Base-by-base conservation (phyloP, 1,284 basidiomycete species). In the Farysia itapuensis region DNA sequence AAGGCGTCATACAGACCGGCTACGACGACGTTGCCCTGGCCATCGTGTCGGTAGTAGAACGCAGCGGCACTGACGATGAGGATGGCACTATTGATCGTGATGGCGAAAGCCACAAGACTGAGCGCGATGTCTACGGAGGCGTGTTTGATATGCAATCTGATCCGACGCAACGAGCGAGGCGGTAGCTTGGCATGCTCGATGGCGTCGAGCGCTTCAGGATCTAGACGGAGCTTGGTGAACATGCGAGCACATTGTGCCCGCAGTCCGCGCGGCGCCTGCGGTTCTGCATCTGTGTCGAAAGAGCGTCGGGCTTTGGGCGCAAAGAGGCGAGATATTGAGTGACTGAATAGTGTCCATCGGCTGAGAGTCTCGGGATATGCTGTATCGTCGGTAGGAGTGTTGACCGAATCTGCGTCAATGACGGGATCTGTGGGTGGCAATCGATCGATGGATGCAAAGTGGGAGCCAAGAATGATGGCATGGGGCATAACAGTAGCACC, bases 381-480 rank as follows among this genome's bases (percentile, higher is more conserved):
- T n/a, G n/a, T n/a, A n/a, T n/a, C n/a, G n/a, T n/a, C n/a, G n/a
- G n/a, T n/a, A n/a, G n/a, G n/a, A n/a, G n/a, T n/a, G n/a, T n/a
- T n/a, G n/a, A n/a, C n/a, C n/a, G n/a, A n/a, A n/a, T n/a, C n/a
- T n/a, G n/a, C n/a, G n/a, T n/a, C n/a, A n/a, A n/a, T n/a, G n/a
- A n/a, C n/a, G n/a, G n/a, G n/a, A n/a, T n/a, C n/a, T n/a, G n/a
- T n/a, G n/a, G n/a, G n/a, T 8, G 60, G 54, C 1, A 67, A 47
- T 1, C 73, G 54, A 22, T 74, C 59, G 37, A 71, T 63, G 19
- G 58, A 64, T 4, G 71, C 61, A 57, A 72, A 75, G 32, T 87
- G 84, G 3, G 88, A 90, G 9, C 91, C 92, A 6, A 96, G 81
- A 79, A 90, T 93, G 18, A 96, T 81, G 33, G 87, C 86, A 75